Percentiles rank a stretch among this genome's conserved stretches.
phyloP scores from a whole-genome alignment of 2,329 filamentous ascomycete genomes.

The Pyricularia pennisetigena region DNA sequence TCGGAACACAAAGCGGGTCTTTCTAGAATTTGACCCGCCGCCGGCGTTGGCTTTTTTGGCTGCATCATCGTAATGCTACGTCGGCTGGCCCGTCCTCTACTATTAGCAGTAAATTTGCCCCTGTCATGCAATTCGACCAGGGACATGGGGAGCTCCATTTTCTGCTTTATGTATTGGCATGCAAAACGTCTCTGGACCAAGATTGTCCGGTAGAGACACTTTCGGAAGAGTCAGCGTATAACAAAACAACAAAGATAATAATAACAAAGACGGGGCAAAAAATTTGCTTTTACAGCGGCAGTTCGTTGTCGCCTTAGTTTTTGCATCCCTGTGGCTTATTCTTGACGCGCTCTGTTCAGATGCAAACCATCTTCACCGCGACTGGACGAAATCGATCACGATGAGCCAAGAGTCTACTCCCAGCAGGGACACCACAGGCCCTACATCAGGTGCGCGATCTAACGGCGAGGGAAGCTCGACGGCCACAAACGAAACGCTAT shows the following conservation, averaged over 20 bases:
- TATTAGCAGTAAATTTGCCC: background rate
- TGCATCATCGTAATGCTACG: background rate
- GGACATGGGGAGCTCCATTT: background rate
- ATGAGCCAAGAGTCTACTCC: background rate
- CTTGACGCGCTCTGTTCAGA: background rate
- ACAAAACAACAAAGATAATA: background rate
- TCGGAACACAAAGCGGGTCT: background rate
- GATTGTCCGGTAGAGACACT: background rate
- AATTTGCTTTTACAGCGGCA: background rate
- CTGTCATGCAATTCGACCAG: background rate
- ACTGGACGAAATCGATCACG: background rate
- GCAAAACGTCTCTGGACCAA: background rate
- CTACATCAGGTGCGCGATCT: background rate
- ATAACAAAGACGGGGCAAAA: background rate
- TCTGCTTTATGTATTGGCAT: background rate
- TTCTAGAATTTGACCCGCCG: background rate
- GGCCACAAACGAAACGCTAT: background rate
- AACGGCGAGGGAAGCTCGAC: background rate
- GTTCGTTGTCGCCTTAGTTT: background rate
- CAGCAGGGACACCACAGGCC: slow-evolving; percentile 1
- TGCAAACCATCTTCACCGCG: background rate
- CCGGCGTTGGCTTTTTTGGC: background rate
- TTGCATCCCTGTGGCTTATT: background rate
- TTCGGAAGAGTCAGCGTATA: background rate
- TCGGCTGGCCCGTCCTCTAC: background rate